Evolutionary conservation across 2,329 filamentous ascomycete species (phyloP).

Genomic region (Pseudocercospora fijiensis): DNA sequence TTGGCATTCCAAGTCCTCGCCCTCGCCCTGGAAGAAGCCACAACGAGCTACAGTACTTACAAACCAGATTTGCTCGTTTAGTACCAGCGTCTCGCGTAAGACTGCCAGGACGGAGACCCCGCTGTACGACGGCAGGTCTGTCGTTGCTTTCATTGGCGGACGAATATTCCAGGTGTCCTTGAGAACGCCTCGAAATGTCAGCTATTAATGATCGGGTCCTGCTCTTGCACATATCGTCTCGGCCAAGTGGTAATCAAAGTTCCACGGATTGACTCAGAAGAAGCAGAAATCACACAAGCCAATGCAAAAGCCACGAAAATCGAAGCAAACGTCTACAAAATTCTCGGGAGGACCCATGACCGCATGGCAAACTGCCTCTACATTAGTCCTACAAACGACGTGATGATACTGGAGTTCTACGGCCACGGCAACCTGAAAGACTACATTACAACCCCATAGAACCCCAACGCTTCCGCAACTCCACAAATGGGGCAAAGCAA

Average conservation of each 20-base stretch:
- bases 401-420: constrained; percentile 6
- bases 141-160: too few species aligned
- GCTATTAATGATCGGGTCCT: background rate
- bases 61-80: too few species aligned
- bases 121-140: too few species aligned
- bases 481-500: constrained; percentile 6
- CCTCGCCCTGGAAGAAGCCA: too few species aligned
- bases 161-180: too few species aligned
- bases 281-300: constrained; percentile 1
- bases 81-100: too few species aligned
- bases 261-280: background rate
- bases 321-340: constrained; percentile 7
- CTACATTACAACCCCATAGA: background rate
- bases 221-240: background rate
- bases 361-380: constrained; percentile 8
- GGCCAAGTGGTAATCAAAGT: constrained; percentile 5
- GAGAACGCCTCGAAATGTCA: background rate
- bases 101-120: too few species aligned
- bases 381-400: constrained; percentile 3
- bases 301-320: constrained; percentile 8
- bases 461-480: too few species aligned
- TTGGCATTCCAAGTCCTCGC: too few species aligned
- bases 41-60: too few species aligned
- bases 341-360: constrained; percentile 7
- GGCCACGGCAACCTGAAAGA: constrained; percentile 1